Conservation (phyloP, 2,329 filamentous ascomycete species). For the Pseudogymnoascus sp. region DNA sequence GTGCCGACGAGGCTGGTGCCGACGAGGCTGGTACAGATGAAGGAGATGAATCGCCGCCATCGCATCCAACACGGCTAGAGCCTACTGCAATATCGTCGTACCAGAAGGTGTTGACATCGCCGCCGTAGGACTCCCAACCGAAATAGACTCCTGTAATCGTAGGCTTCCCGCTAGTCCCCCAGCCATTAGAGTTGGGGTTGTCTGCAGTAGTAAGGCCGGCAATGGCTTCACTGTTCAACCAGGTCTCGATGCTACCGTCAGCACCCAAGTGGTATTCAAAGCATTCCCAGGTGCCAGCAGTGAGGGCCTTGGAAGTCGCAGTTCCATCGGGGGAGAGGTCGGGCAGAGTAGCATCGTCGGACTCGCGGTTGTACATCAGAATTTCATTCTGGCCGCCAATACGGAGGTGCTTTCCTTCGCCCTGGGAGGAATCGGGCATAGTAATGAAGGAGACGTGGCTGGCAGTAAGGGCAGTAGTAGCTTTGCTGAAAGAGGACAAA, state of each 20-base stretch:
- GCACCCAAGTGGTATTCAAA: conserved; percentile 54
- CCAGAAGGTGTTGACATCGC: conserved; percentile 55
- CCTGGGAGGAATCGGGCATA: conserved; percentile 52
- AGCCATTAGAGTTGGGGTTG: conserved; percentile 46
- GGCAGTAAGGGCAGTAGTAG: conserved; percentile 48
- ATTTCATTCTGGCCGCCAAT: conserved; percentile 55
- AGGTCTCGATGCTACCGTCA: conserved; percentile 54
- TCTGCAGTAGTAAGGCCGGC: conserved; percentile 43
- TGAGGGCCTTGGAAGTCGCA: conserved; percentile 44
- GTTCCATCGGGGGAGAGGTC: conserved; percentile 54
- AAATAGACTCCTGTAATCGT: conserved; percentile 51
- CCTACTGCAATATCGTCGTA: conserved; percentile 52
- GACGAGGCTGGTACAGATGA: conserved; percentile 1
- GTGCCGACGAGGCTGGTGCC: background rate
- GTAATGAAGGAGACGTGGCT: conserved; percentile 58
- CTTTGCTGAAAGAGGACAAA: conserved; percentile 37
- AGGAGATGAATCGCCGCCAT: background rate
- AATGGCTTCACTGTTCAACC: conserved; percentile 47
- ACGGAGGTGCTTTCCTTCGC: conserved; percentile 51
- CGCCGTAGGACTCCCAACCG: conserved; percentile 57
- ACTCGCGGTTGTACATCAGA: conserved; percentile 58
- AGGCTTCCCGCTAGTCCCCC: conserved; percentile 43
- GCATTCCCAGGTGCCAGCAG: conserved; percentile 47
- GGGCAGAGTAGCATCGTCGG: conserved; percentile 54
- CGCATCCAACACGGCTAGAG: conserved; percentile 43